These are phyloP conservation scores for Physaria fendleri DNA, from an alignment of 345 rosid genomes.

Conservation along the genomic window DNA sequence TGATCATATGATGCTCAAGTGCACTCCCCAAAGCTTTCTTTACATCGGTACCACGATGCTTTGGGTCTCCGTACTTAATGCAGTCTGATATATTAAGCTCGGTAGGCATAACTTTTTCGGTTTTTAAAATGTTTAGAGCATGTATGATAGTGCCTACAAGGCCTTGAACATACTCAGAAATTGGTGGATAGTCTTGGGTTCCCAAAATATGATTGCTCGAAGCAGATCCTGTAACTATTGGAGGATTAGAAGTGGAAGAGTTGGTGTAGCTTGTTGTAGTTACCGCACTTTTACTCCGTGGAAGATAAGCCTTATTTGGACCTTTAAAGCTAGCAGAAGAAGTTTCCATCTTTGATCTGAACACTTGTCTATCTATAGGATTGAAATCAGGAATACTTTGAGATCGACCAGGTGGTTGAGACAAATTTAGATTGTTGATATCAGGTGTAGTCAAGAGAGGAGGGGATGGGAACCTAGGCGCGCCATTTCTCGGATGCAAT, in stretches of 20 bases:
- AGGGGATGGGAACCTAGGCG: constrained; percentile 30
- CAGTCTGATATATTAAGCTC: constrained; percentile 70
- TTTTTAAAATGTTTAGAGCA: constrained; percentile 66
- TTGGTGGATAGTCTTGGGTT: constrained; percentile 46
- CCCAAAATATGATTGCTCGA: constrained; percentile 42
- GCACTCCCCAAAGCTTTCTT: constrained; percentile 70
- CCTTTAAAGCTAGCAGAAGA: constrained; percentile 24
- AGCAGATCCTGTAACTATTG: constrained; percentile 17
- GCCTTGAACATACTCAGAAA: constrained; percentile 70
- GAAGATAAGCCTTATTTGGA: constrained; percentile 28
- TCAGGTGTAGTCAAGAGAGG: constrained; percentile 38
- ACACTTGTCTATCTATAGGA: constrained; percentile 38
- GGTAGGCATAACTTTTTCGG: constrained; percentile 63
- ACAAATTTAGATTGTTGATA: constrained; percentile 41
- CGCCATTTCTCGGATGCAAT: constrained; percentile 38
- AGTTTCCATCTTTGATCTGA: constrained; percentile 27
- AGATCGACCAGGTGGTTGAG: constrained; percentile 34
- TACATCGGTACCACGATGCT: constrained; percentile 52
- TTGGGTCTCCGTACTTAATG: constrained; percentile 63
- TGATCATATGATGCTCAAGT: constrained; percentile 55
- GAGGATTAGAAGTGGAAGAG: constrained; percentile 17
- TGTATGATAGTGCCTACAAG: constrained; percentile 72
- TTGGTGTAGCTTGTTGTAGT: constrained; percentile 7
- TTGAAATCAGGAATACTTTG: constrained; percentile 33
- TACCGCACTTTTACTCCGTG: constrained; percentile 11